Evolutionary conservation across 805 yeast species (phyloP).

Genomic region (Hermanozyma aechmeae): DNA sequence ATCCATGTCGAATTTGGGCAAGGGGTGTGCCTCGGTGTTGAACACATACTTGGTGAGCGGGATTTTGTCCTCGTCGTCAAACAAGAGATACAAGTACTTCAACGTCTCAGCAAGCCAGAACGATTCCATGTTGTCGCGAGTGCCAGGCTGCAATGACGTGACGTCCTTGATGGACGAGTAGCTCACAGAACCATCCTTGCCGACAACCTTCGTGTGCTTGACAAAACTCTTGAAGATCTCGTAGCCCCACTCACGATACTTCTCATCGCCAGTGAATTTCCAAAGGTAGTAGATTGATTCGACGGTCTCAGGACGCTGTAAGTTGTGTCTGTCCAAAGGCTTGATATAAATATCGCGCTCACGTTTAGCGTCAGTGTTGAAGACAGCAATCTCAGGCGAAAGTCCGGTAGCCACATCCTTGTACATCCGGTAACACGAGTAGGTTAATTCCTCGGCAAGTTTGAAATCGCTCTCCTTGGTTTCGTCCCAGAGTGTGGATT

Average conservation of each 20-base stretch:
- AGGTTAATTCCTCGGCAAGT: slow-evolving; percentile 65
- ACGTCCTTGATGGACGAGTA: slow-evolving; percentile 66
- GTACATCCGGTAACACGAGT: slow-evolving; percentile 81
- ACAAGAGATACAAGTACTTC: slow-evolving; percentile 56
- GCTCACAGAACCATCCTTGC: slow-evolving; percentile 32
- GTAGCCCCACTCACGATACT: slow-evolving; percentile 85
- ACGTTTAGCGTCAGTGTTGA: slow-evolving; percentile 45
- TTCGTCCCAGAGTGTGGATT: slow-evolving; percentile 46
- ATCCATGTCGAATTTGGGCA: slow-evolving; percentile 58
- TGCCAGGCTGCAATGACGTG: slow-evolving; percentile 40
- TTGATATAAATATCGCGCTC: slow-evolving; percentile 58
- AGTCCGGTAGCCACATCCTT: slow-evolving; percentile 65
- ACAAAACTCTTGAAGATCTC: slow-evolving; percentile 69
- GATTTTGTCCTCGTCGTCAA: slow-evolving; percentile 51
- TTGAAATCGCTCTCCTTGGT: slow-evolving; percentile 53
- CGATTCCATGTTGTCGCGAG: slow-evolving; percentile 73
- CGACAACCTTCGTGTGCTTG: slow-evolving; percentile 42
- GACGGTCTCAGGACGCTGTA: slow-evolving; percentile 91
- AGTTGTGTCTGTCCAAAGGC: slow-evolving; percentile 66
- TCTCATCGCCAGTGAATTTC: slow-evolving; percentile 69
- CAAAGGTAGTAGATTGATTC: slow-evolving; percentile 77
- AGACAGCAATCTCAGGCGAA: slow-evolving; percentile 82
- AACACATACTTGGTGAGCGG: slow-evolving; percentile 67
- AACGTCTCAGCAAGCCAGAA: slow-evolving; percentile 93
- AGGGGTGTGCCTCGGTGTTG: slow-evolving; percentile 91